phyloP scores from a whole-genome alignment of 495 filamentous ascomycete species.

The Recurvomyces mirabilis region DNA sequence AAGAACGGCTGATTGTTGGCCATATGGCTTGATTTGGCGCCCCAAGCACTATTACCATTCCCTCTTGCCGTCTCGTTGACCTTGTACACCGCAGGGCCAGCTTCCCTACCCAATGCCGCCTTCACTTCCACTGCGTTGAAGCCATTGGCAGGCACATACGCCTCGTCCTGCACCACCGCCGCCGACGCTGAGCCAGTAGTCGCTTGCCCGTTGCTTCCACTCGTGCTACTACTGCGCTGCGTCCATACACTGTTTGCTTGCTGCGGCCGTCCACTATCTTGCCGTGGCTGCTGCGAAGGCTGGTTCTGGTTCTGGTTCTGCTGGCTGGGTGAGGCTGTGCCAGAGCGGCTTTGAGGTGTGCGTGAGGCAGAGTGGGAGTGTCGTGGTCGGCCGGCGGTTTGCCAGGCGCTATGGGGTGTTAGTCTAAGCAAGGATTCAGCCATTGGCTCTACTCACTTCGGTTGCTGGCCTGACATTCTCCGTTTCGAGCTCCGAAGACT shows the following conservation, averaged over 20 bases:
- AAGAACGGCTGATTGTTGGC: slow-evolving; percentile 19
- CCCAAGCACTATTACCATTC: slow-evolving; percentile 6
- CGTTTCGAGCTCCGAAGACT: too few species aligned
- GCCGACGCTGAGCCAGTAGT: background rate
- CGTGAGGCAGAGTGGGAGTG: slow-evolving; percentile 11
- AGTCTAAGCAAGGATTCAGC: background rate
- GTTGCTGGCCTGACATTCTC: slow-evolving; percentile 10
- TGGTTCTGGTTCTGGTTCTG: slow-evolving; percentile 1
- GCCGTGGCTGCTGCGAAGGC: slow-evolving; percentile 6
- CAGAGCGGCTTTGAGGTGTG: slow-evolving; percentile 17
- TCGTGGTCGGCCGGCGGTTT: slow-evolving; percentile 1
- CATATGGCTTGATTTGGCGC: slow-evolving; percentile 12
- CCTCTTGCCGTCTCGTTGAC: slow-evolving; percentile 3
- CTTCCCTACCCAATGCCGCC: slow-evolving; percentile 7
- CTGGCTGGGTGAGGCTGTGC: slow-evolving; percentile 11
- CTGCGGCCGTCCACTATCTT: slow-evolving; percentile 10
- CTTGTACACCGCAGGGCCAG: slow-evolving; percentile 7
- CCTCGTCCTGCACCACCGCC: background rate
- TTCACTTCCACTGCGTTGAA: slow-evolving; percentile 18
- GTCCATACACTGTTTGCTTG: slow-evolving; percentile 11
- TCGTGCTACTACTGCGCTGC: slow-evolving; percentile 8
- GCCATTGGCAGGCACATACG: slow-evolving; percentile 5
- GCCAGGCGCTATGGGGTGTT: slow-evolving; percentile 5
- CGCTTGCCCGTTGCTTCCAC: slow-evolving; percentile 4
- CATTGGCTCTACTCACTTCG: slow-evolving; percentile 1